These are phyloP conservation scores for Nicotiana tomentosiformis DNA, from an alignment of 257 asterid species.

Conservation along the genomic window DNA sequence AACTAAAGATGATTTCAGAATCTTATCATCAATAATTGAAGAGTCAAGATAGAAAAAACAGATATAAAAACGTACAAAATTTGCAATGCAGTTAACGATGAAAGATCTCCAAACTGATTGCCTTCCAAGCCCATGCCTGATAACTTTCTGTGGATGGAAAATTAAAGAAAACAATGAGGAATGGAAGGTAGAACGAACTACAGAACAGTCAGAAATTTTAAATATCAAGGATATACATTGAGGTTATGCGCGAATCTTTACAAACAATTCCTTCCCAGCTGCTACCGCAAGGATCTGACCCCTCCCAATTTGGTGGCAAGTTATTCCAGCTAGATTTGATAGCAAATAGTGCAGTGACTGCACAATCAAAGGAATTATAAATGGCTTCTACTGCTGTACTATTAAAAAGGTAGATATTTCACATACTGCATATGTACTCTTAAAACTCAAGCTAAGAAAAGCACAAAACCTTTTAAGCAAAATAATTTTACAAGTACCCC, in stretches of 20 bases:
- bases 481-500: not conserved
- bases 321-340: conserved; percentile 64
- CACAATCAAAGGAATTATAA: conserved; percentile 10
- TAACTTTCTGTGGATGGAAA: conserved; percentile 42
- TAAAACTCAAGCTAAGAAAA: not conserved
- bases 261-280: conserved; percentile 76
- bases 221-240: conserved; percentile 43
- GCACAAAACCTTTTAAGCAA: not conserved
- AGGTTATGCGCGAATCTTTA: conserved; percentile 48
- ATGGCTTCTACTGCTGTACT: not conserved
- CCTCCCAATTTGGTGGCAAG: conserved; percentile 85
- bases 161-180: conserved; percentile 6
- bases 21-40: not conserved
- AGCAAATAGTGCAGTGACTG: conserved; percentile 68
- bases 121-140: conserved; percentile 59
- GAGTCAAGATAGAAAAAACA: conserved; percentile 4
- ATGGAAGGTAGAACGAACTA: not conserved
- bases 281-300: conserved; percentile 74
- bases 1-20: not conserved
- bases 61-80: conserved; percentile 44
- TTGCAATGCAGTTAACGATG: conserved; percentile 50
- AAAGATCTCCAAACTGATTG: conserved; percentile 49
- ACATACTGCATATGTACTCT: not conserved
- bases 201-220: not conserved
- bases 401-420: not conserved